Conservation (phyloP, 257 asterid genomes). For the Scutellaria galericulata region DNA sequence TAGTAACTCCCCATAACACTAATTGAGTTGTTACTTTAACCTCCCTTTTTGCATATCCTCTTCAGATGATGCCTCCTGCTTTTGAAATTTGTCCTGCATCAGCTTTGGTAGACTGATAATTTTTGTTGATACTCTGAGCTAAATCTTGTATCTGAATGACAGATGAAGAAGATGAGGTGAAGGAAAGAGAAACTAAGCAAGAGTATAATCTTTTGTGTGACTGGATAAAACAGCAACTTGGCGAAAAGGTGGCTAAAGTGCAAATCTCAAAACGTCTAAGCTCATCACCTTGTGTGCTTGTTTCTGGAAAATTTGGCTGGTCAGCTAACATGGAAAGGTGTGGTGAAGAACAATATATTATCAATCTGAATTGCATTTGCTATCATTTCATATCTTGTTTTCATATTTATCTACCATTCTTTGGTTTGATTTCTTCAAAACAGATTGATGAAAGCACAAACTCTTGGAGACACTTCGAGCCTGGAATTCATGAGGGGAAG, state of each 20-base stretch:
- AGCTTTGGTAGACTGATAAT: too few relatives aligned
- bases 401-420: neutral
- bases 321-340: slow-evolving; percentile 99
- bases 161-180: slow-evolving; percentile 94
- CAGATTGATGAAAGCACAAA: slow-evolving; percentile 95
- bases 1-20: slow-evolving; percentile 33
- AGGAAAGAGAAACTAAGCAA: slow-evolving; percentile 79
- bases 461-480: slow-evolving; percentile 90
- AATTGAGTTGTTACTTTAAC: neutral
- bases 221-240: slow-evolving; percentile 93
- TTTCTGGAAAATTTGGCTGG: slow-evolving; percentile 99
- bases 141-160: slow-evolving; percentile 16
- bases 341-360: too few relatives aligned
- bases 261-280: slow-evolving; percentile 89
- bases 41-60: too few relatives aligned
- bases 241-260: slow-evolving; percentile 97
- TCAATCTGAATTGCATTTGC: too few relatives aligned
- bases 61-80: neutral
- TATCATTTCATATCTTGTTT: neutral
- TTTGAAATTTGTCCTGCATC: neutral
- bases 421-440: slow-evolving; percentile 19
- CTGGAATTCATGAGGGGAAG: slow-evolving; percentile 98
- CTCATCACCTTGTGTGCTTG: slow-evolving; percentile 99
- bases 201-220: slow-evolving; percentile 86
- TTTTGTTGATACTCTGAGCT: too few relatives aligned